Evolutionary conservation across 2,329 filamentous ascomycete species (phyloP).

Genomic region (Sporothrix variecibatus): DNA sequence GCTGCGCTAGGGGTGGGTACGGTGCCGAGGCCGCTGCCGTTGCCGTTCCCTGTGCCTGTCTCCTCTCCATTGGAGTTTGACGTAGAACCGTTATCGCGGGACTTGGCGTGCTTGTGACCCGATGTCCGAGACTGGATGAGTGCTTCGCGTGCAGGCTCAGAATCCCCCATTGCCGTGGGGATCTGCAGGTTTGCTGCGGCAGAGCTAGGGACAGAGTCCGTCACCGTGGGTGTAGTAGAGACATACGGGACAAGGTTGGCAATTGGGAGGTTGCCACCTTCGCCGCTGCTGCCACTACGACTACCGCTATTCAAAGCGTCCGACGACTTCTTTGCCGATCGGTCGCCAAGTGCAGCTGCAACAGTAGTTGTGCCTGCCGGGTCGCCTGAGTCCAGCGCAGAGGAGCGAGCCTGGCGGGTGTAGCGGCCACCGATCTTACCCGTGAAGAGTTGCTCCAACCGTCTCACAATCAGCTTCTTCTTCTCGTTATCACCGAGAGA

Average conservation of each 20-base stretch:
- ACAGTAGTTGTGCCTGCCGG: not conserved
- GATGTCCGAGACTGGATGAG: conserved; percentile 45
- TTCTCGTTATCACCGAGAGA: conserved; percentile 71
- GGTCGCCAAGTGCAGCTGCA: not conserved
- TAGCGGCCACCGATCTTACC: conserved; percentile 59
- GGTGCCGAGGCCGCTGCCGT: conserved; percentile 28
- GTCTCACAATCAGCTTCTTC: conserved; percentile 74
- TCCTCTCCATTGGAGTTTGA: conserved; percentile 53
- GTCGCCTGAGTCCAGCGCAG: not conserved
- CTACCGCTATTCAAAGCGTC: not conserved
- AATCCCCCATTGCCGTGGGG: not conserved
- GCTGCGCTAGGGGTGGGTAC: conserved; percentile 29
- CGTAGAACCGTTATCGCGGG: conserved; percentile 47
- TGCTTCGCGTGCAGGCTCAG: conserved; percentile 47
- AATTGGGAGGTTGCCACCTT: not conserved
- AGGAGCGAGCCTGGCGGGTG: conserved; percentile 34
- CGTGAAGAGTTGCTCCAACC: conserved; percentile 79
- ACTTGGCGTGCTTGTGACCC: conserved; percentile 44
- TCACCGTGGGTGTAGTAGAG: not conserved
- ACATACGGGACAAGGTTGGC: not conserved
- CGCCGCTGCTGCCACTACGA: not conserved
- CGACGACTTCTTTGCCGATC: not conserved
- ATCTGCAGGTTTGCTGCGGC: not conserved
- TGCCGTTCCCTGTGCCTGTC: conserved; percentile 1
- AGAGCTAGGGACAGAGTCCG: not conserved